Conservation (phyloP, 1,139 yeast genomes). For the Yamadazyma diddensiae region DNA sequence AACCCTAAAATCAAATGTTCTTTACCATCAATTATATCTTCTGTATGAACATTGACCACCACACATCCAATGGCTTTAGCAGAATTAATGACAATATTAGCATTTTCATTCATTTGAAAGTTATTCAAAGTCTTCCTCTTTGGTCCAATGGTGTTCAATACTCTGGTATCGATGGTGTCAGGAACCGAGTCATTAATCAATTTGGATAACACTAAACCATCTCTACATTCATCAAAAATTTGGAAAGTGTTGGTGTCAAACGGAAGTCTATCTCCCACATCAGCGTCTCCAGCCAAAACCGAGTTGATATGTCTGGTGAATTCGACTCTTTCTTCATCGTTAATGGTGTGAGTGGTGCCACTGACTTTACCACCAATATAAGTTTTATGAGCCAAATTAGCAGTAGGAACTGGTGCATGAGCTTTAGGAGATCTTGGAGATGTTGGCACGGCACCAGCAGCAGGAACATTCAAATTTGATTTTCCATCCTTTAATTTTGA, state of each 20-base stretch:
- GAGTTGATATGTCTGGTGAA: slow-evolving; percentile 94
- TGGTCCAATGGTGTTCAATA: slow-evolving; percentile 75
- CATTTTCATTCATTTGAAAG: slow-evolving; percentile 95
- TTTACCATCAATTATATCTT: slow-evolving; percentile 94
- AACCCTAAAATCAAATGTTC: slow-evolving; percentile 94
- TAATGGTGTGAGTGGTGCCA: slow-evolving; percentile 95
- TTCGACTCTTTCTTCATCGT: slow-evolving; percentile 92
- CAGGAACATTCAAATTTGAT: slow-evolving; percentile 15
- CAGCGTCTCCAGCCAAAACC: slow-evolving; percentile 86
- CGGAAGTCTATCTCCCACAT: slow-evolving; percentile 82
- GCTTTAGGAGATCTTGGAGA: slow-evolving; percentile 22
- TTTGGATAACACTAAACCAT: slow-evolving; percentile 89
- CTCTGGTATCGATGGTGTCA: slow-evolving; percentile 97
- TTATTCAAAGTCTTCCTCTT: slow-evolving; percentile 82
- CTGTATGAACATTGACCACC: slow-evolving; percentile 96
- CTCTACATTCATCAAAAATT: slow-evolving; percentile 93
- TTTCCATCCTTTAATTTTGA: slow-evolving; percentile 60
- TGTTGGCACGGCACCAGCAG: slow-evolving; percentile 12
- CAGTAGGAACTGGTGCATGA: slow-evolving; percentile 42
- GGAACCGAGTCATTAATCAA: slow-evolving; percentile 97
- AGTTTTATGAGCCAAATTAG: slow-evolving; percentile 62
- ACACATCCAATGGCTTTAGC: slow-evolving; percentile 99
- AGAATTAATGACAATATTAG: slow-evolving; percentile 94
- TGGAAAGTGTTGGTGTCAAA: slow-evolving; percentile 94
- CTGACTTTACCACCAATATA: slow-evolving; percentile 77